Conservation (phyloP, 768 basidiomycete genomes). For the Rickenella mellea region DNA sequence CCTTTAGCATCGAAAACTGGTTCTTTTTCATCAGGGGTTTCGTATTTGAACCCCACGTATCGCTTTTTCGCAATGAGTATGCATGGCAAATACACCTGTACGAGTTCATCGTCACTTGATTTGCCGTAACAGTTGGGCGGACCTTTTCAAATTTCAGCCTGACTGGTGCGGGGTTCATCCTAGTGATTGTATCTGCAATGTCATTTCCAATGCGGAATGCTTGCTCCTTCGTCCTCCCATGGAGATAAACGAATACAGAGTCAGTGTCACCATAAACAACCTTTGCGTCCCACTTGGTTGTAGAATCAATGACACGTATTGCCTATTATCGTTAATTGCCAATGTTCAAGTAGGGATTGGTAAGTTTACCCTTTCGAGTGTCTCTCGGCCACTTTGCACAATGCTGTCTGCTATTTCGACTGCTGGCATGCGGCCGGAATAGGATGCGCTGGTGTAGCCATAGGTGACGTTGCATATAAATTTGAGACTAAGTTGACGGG, state of each 20-base stretch:
- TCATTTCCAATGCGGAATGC: slow-evolving; percentile 91
- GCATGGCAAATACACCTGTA: slow-evolving; percentile 92
- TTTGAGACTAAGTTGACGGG: slow-evolving; percentile 87
- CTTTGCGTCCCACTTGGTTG: slow-evolving; percentile 78
- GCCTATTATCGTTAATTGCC: slow-evolving; percentile 40
- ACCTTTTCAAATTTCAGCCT: slow-evolving; percentile 99
- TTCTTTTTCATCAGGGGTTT: slow-evolving; percentile 66
- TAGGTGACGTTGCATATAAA: slow-evolving; percentile 93
- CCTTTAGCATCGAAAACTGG: slow-evolving; percentile 94
- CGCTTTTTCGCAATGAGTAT: slow-evolving; percentile 97
- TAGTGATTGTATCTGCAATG: slow-evolving; percentile 82
- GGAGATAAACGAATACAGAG: slow-evolving; percentile 87
- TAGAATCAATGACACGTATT: slow-evolving; percentile 66
- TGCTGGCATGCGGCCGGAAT: slow-evolving; percentile 95
- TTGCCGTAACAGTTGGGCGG: slow-evolving; percentile 1
- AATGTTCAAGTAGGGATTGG: not conserved
- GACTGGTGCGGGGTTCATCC: slow-evolving; percentile 79
- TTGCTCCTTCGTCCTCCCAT: slow-evolving; percentile 84
- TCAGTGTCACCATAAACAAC: slow-evolving; percentile 99
- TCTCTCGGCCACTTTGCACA: slow-evolving; percentile 93
- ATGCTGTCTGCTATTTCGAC: slow-evolving; percentile 98
- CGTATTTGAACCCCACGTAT: slow-evolving; percentile 96
- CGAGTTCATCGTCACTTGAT: not conserved
- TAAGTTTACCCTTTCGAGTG: slow-evolving; percentile 71
- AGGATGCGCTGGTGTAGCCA: slow-evolving; percentile 91